Evolutionary conservation across 2,329 filamentous ascomycete species (phyloP), one percentile per base, ranked within the genome.

Genomic region (Aspergillus sp.): DNA sequence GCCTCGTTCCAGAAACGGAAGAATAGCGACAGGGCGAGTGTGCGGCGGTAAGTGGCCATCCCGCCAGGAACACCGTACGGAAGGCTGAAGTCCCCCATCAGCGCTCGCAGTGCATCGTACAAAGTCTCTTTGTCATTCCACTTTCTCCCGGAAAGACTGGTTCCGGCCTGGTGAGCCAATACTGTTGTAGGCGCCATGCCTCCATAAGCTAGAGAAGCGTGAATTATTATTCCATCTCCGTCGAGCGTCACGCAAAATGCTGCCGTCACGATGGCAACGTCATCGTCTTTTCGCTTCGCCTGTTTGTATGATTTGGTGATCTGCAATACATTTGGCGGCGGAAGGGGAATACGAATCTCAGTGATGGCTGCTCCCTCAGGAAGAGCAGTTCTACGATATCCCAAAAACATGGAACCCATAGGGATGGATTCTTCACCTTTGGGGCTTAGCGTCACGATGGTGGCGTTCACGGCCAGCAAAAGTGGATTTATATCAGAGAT

Each of bases 401-500:
- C 25, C 9, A 30, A 12, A 12, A 30, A 30, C 25, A 30, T 30
- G 3, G 85, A 77, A 0, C 83, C 79, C 87, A 97, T 95, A 2
- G 89, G 88, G n/a, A 97, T 88, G 53, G 95, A 86, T 0, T 77
- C 86, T 48, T 87, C 86, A 86, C 19, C 37, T 39, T 20, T 9
- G 3, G 17, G 25, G 12, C 25, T 30, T 4, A 30, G 10, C 4
- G 25, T 12, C 10, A 30, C 9, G 25, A 30, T 10, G 25, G 25
- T 30, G 9, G 25, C 25, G 55, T 91, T 88, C 1, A 89, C 86
- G 3, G 89, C 90, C 65, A 96, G 86, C 44, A 98, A 84, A 0
- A 96, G 89, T 0, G 93, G 93, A 60, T 97, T 98, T 41, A 98
- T 72, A 72, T 98, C 93, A 0, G 91, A 96, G 41, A 97, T 98